Evolutionary conservation across 2,329 filamentous ascomycete species (phyloP), one percentile per base, ranked within the genome.

Genomic region (Phoma herbarum): DNA sequence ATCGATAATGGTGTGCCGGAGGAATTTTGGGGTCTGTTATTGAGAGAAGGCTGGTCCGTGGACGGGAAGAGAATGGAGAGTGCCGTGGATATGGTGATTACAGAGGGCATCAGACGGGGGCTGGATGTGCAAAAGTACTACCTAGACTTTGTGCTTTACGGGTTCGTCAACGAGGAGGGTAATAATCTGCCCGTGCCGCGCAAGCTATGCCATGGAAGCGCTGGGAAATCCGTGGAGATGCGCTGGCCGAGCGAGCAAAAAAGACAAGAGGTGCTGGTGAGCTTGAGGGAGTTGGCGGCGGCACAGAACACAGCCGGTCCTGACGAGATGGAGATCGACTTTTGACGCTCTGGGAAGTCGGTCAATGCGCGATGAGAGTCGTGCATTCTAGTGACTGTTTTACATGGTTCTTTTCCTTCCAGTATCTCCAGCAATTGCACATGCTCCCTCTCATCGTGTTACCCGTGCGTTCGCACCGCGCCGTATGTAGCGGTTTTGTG

Each of bases 91-190:
- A 60, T 74, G 62, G 50, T 76, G 9, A 75, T 85, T 41, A 68
- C 79, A 12, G 89, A 92, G 68, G 78, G 82, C 0, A 73, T 83
- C 0, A 76, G 81, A 16, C 78, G 89, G 16, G 72, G 80, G 0
- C 70, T 90, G 31, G 62, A 81, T 22, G 71, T 91, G n/a, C 80
- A 87, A 53, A 60, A 78, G 12, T 80, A 84, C 65, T 79, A 88
- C 45, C 66, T 82, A 14, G 78, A 83, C 57, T 88, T 90, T 82
- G 80, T 88, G 64, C 61, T 85, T 16, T 91, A 85, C 80, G 90
- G 90, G 0, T 84, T 84, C 69, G 77, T 88, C 26, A 81, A 90
- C 73, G 25, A 5, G 14, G 42, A 71, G 4, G 81, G 84, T 47
- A 71, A 78, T 61, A 83, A 87, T 69, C 67, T 85, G 5, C 79